Evolutionary conservation across 2,329 filamentous ascomycete genomes (phyloP).

Genomic region (Clarireedia paspali): DNA sequence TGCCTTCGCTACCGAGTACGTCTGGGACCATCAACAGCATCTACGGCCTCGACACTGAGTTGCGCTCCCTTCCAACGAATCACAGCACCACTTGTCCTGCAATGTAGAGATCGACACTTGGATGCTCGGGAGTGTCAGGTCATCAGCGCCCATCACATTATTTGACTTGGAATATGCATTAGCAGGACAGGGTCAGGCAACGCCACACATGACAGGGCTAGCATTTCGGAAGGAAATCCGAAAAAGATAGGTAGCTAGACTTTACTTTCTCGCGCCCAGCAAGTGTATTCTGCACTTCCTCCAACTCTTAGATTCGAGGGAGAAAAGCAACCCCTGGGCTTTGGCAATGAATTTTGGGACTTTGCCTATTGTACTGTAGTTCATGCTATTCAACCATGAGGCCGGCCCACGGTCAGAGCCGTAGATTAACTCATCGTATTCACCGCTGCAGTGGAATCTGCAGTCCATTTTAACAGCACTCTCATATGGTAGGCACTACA

Average conservation of each 20-base stretch:
- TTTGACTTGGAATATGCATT: conserved; percentile 2
- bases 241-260: background rate
- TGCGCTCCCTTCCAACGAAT: conserved; percentile 13
- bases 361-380: too few relatives aligned
- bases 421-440: conserved; percentile 7
- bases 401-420: background rate
- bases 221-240: conserved; percentile 5
- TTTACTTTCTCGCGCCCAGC: too few relatives aligned
- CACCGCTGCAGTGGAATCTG: conserved; percentile 8
- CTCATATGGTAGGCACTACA: too few relatives aligned
- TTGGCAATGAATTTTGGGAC: too few relatives aligned
- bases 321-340: too few relatives aligned
- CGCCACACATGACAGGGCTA: conserved; percentile 6
- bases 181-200: background rate
- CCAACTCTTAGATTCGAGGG: background rate
- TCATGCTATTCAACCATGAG: conserved; percentile 2
- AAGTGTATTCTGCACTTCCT: conserved; percentile 5
- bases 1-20: background rate
- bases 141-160: background rate
- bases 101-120: conserved; percentile 19
- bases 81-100: conserved; percentile 12
- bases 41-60: conserved; percentile 2
- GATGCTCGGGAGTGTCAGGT: conserved; percentile 21
- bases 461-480: background rate
- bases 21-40: background rate